phyloP scores from a whole-genome alignment of 257 asterid species.

The Cordia subcordata region DNA sequence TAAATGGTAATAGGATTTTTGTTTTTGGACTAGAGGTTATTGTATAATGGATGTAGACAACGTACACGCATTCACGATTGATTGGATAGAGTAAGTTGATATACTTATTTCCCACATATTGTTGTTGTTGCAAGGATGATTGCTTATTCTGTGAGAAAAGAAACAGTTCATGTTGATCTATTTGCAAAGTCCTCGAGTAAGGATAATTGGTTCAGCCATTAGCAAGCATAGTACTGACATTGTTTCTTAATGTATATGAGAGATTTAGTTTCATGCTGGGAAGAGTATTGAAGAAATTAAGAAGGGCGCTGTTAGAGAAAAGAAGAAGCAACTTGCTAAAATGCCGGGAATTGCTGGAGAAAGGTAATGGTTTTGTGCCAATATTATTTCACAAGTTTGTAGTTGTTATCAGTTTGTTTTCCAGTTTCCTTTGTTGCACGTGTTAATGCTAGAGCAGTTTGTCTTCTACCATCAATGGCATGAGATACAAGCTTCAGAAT shows the following conservation, averaged over 20 bases:
- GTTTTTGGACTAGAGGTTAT: too few relatives aligned
- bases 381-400: conserved; percentile 18
- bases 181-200: neutral
- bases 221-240: neutral
- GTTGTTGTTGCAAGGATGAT: too few relatives aligned
- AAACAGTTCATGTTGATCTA: too few relatives aligned
- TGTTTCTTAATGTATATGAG: conserved; percentile 6
- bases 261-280: conserved; percentile 50
- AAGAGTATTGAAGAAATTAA: conserved; percentile 65
- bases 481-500: too few relatives aligned
- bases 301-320: conserved; percentile 42
- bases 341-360: conserved; percentile 27
- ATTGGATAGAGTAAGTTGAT: too few relatives aligned
- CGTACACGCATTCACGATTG: too few relatives aligned
- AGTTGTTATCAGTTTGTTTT: conserved; percentile 25
- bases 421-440: neutral
- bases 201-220: neutral
- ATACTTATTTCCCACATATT: too few relatives aligned
- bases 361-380: conserved; percentile 21
- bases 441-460: neutral
- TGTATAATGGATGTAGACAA: too few relatives aligned
- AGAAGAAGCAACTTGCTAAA: conserved; percentile 33
- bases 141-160: too few relatives aligned
- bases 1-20: too few relatives aligned
- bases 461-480: too few relatives aligned